Evolutionary conservation across 2,329 filamentous ascomycete genomes (phyloP), one percentile per base, ranked within the genome.

Genomic region (Aspergillus sp.): DNA sequence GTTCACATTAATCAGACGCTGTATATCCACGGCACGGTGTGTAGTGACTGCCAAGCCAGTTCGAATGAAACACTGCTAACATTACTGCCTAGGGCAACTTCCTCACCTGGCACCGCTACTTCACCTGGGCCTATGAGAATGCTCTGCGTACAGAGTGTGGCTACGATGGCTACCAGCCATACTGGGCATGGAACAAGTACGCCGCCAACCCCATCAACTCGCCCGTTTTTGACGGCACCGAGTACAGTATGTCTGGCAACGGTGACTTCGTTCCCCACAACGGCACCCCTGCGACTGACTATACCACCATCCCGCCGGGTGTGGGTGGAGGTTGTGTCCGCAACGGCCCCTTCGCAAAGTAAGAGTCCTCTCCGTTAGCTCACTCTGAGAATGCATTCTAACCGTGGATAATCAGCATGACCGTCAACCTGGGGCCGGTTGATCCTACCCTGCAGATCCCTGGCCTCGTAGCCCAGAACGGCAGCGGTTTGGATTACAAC

Each of bases 1-100:
- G 74, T 77, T 0, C 83, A 85, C 61, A 77, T 85, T 59, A 79
- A 82, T 56, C 75, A 80, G 62, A 82, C 82, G 0, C 61, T 73
- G 8, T 55, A 53, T 1, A 82, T 84, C 17, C 82, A 84, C 57
- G 66, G 58, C 21, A 72, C 73, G 6, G 72, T 72, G 65, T 25
- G 61, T 44, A 13, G 17, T 15, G 10, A 44, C 11, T 13, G 32
- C 4, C 11, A 36, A 36, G 10, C 11, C 3, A 7, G 8, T 6
- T 2, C 5, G 2, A 2, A 1, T 23, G 17, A 6, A 8, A 13
- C 11, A 13, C 11, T 23, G 19, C 41, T 44, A 3, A 19, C 23
- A 8, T 44, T 6, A 44, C 41, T 6, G 11, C 19, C 10, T 48
- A 67, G 67, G 67, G 66, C 1, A 68, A 62, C 49, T 79, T 81